Evolutionary conservation across 2,329 filamentous ascomycete species (phyloP), one percentile per base, ranked within the genome.

Genomic region (Penicillium sp.): DNA sequence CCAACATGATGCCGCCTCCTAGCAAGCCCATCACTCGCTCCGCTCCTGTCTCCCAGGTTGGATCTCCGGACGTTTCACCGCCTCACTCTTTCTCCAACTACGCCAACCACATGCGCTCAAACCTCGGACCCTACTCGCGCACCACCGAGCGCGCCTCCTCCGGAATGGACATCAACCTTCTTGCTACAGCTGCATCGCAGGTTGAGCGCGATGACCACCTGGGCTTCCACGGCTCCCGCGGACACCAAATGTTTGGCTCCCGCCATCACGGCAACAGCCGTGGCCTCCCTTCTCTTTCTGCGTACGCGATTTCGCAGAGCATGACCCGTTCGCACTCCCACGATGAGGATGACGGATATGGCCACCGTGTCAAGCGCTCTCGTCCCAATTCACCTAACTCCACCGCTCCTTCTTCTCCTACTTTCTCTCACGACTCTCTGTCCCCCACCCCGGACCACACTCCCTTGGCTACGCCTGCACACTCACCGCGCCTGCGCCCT

Each of bases 371-470:
- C 22, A 97, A 97, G 78, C 84, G 90, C 56, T 97, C 92, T 52
- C 79, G 92, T 61, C 92, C 93, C 36, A 93, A 91, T 69, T 96
- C 92, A 30, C 93, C 92, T 45, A 89, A 95, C 73, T 96, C 91
- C 8, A 97, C 92, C 2, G 92, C 92, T 40, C 93, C 93, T 16
- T 95, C 92, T 22, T 97, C 92, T 28, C 92, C 92, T 22, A 96
- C 91, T 3, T 95, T 96, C 70, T 96, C 92, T 2, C 90, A 96
- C 73, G 90, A 95, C 71, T 96, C 92, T 10, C 80, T 92, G 39
- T 97, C 92, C 9, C 93, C 92, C 4, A 99, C 92, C 1, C 93
- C 92, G 10, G 92, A 97, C 65, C 91, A 96, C 76, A 97, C 93
- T n/a, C 92, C 92, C n/a, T 83, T 97, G 48, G 92, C 91, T 25